Conservation (phyloP, 305 asterid genomes). For the Solanum aculeatissimum region DNA sequence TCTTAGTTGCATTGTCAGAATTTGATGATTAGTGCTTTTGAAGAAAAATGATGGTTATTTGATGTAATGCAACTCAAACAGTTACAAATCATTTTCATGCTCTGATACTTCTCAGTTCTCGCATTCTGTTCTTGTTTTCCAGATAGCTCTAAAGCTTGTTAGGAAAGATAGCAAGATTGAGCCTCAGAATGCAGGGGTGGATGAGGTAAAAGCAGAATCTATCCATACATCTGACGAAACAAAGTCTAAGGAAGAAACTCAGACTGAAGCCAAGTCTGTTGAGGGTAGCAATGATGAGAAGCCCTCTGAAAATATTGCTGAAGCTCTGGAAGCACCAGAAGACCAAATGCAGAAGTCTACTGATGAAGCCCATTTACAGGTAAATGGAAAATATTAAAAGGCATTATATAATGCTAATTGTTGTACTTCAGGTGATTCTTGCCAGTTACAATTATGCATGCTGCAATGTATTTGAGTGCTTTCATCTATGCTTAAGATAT, state of each 20-base stretch:
- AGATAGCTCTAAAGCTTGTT: conserved; percentile 92
- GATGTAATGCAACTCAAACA: neutral
- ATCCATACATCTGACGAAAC: conserved; percentile 12
- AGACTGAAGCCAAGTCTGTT: conserved; percentile 17
- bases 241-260: conserved; percentile 9
- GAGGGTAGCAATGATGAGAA: conserved; percentile 5
- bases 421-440: neutral
- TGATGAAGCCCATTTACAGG: conserved; percentile 24
- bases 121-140: neutral
- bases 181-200: conserved; percentile 7
- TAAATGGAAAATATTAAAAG: neutral
- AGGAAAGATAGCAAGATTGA: conserved; percentile 37
- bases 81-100: neutral
- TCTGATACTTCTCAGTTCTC: neutral
- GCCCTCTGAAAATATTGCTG: conserved; percentile 27
- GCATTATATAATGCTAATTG: neutral
- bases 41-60: neutral
- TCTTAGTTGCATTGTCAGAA: neutral
- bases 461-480: neutral
- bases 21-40: neutral
- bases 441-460: neutral
- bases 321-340: conserved; percentile 15
- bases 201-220: conserved; percentile 22
- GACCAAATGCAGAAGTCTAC: conserved; percentile 19
- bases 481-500: neutral